Evolutionary conservation across 2,329 filamentous ascomycete species (phyloP), one percentile per base, ranked within the genome.

Genomic region (Ophiostoma populinum): DNA sequence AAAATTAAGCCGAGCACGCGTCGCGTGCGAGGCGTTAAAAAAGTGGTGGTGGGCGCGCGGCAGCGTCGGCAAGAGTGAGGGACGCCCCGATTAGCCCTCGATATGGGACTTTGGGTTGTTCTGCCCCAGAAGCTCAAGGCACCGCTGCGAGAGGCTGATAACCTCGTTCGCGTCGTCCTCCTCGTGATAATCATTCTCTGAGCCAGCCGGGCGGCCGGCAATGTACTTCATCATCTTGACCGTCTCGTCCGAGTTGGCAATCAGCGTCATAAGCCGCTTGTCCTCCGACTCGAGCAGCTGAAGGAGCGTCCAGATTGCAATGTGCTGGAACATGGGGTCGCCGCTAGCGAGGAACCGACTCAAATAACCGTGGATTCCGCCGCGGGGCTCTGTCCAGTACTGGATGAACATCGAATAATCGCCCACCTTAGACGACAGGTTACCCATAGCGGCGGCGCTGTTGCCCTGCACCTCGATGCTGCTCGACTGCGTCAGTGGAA

Each of bases 381-480:
- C 90, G 42, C 83, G 80, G 2, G 90, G 90, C 48, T 92, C 78
- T 13, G 70, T 75, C 90, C 90, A 98, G 55, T 92, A 82, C 46
- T 83, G 77, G 26, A 94, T 78, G 53, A 98, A 98, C 47, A 94
- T 90, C 2, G 81, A 80, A 56, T 98, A 98, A 51, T 98, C 86
- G 42, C 85, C 86, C 39, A 98, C 90, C 72, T 98, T 98, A 1
- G 86, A 94, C 5, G 87, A 95, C 17, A 98, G 61, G 52, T 98
- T 98, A 35, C 90, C 90, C 34, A 98, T 62, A 17, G 90, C 90
- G 16, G 90, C 90, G 29, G 90, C 90, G 54, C 90, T 95, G 58
- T 98, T 98, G 27, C 90, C 90, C 56, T 98, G 90, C 0, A 98
- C 90, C 53, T 98, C 90, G 35, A 98, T 92, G 53, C 87, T 95